Conservation (phyloP, 371 early-diverging fungal species). For the Rhizopus arrhizus region DNA sequence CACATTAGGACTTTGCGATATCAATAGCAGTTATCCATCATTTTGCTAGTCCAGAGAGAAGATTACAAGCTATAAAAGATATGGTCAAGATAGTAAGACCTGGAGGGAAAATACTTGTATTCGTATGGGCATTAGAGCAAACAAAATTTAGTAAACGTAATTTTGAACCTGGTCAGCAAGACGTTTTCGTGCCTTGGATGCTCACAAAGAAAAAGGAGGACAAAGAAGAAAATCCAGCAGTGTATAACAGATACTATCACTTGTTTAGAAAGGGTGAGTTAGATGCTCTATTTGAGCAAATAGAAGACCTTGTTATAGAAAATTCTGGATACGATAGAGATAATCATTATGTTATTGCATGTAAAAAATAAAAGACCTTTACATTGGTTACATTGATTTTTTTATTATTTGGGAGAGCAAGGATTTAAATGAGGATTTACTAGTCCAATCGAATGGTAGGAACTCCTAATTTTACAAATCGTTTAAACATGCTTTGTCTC, state of each 20-base stretch:
- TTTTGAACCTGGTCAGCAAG: slow-evolving; percentile 81
- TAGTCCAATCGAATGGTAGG: slow-evolving; percentile 80
- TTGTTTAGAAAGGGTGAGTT: slow-evolving; percentile 90
- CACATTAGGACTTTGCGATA: slow-evolving; percentile 82
- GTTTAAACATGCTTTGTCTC: slow-evolving; percentile 90
- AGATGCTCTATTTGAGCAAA: slow-evolving; percentile 61
- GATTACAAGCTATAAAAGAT: slow-evolving; percentile 78
- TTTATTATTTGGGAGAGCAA: slow-evolving; percentile 6
- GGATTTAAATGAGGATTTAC: slow-evolving; percentile 43
- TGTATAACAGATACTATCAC: slow-evolving; percentile 84
- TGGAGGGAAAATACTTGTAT: slow-evolving; percentile 80
- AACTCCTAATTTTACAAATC: slow-evolving; percentile 90
- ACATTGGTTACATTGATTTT: not conserved
- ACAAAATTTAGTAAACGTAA: slow-evolving; percentile 65
- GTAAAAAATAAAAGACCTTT: slow-evolving; percentile 21
- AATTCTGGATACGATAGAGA: slow-evolving; percentile 88
- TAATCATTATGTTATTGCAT: slow-evolving; percentile 84
- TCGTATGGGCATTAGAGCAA: slow-evolving; percentile 98
- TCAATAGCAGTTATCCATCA: slow-evolving; percentile 98
- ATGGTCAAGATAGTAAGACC: slow-evolving; percentile 71
- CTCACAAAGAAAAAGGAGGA: slow-evolving; percentile 43
- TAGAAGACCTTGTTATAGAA: slow-evolving; percentile 54
- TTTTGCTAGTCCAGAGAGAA: slow-evolving; percentile 79
- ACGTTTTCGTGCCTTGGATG: slow-evolving; percentile 94
- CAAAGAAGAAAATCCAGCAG: slow-evolving; percentile 23